Base-by-base conservation (phyloP, 2,329 filamentous ascomycete species). In the Stylonectria norvegica region DNA sequence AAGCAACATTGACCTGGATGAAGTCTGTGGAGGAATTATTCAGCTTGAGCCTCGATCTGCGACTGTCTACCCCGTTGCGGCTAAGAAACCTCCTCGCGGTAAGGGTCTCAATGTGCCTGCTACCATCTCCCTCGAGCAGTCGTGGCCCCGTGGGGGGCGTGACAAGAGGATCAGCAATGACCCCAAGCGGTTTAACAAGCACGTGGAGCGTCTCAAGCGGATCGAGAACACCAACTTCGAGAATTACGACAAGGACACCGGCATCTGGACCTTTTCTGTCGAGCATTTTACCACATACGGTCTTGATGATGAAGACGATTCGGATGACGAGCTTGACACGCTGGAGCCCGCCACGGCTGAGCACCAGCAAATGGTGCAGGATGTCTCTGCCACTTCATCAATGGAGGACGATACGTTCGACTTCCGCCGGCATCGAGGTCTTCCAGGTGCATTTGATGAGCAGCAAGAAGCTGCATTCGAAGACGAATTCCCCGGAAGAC, bases 261-360 rank as follows among this genome's bases (percentile, higher is more conserved):
- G 91, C 37, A 78, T 86, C 33, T 98, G 94, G 94, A 79, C 79
- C 11, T 98, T 98, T 69, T 81, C 74, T 8, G 93, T 98, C n/a
- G 83, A 91, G 57, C 93, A 98, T 64, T 98, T 94, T 64, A 97
- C 91, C 1, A 95, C 89, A 1, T 98, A 98, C 60, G 90, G 86
- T 28, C 75, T 97, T 38, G 85, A 91, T 49, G 88, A 86, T 28
- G 79, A 83, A 37, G 86, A 89, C 31, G 75, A 83, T 33, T 72
- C 79, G 6, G 75, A 83, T 32, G 72, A 72, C 6, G 79, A 79
- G 53, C 48, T 49, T 23, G 46, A 57, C n/a, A 23, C 45, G 20
- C 27, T 43, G 20, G 34, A 15, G 7, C 43, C 71, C 22, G 33
- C 20, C 20, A 14, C 43, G 40, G 52, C 41, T 42, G 36, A 42